phyloP scores from a whole-genome alignment of 2,329 filamentous ascomycete species.

The Rosellinia necatrix region DNA sequence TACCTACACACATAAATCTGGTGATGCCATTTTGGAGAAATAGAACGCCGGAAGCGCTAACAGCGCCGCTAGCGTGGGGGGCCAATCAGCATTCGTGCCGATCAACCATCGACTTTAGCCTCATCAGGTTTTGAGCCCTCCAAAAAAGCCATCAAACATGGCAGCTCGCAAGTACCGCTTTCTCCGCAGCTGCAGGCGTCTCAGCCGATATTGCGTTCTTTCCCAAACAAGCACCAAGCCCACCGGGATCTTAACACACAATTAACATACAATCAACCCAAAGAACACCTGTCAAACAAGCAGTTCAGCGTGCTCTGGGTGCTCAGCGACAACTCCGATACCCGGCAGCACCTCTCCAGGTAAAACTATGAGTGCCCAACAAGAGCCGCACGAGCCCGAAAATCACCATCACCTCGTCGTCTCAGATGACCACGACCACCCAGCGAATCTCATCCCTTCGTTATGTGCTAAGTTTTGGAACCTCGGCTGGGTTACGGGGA shows the following conservation, averaged over 20 bases:
- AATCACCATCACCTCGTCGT: conserved; percentile 61
- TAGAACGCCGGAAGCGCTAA: conserved; percentile 21
- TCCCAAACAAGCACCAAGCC: conserved; percentile 9
- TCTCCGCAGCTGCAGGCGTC: conserved; percentile 14
- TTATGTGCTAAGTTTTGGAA: conserved; percentile 96
- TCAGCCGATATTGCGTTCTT: conserved; percentile 17
- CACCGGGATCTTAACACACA: conserved; percentile 5
- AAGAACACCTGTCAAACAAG: conserved; percentile 19
- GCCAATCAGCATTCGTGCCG: conserved; percentile 31
- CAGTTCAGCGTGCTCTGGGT: too few relatives aligned
- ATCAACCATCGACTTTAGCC: conserved; percentile 35
- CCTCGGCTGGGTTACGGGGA: conserved; percentile 91
- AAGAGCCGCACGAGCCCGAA: conserved; percentile 22
- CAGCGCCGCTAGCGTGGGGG: conserved; percentile 28
- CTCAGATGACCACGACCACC: conserved; percentile 77
- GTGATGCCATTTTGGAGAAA: conserved; percentile 25
- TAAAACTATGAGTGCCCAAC: conserved; percentile 16
- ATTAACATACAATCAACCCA: neutral
- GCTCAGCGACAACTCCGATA: neutral
- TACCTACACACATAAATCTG: neutral
- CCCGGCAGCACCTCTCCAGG: neutral
- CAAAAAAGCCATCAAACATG: conserved; percentile 12
- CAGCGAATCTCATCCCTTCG: conserved; percentile 91
- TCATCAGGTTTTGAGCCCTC: conserved; percentile 27
- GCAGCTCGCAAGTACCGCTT: conserved; percentile 15